phyloP scores from a whole-genome alignment of 176 grass and related monocot species.

The barley (Hordeum vulgare) region DNA sequence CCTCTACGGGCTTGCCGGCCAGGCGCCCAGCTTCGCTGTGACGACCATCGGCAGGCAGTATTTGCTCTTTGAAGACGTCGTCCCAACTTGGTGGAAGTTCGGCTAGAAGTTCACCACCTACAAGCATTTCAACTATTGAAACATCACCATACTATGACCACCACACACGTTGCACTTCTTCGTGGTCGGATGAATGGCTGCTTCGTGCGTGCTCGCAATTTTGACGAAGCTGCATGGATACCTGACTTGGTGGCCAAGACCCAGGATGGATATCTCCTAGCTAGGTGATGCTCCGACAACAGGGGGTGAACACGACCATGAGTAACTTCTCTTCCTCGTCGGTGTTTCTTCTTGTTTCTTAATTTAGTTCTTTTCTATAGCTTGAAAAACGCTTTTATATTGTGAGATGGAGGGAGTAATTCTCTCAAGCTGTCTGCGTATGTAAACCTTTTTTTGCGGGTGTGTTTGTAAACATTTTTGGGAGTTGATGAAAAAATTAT shows the following conservation, averaged over 20 bases:
- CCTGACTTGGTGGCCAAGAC: not conserved
- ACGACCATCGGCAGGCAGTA: constrained; percentile 33
- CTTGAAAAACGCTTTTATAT: no score
- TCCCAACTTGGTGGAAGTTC: constrained; percentile 36
- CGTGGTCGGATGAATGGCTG: not conserved
- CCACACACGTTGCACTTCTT: not conserved
- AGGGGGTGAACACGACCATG: constrained; percentile 9
- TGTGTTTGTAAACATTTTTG: no score
- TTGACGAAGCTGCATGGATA: constrained; percentile 14
- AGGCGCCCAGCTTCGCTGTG: constrained; percentile 49
- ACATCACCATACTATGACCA: no score
- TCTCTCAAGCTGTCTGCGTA: no score
- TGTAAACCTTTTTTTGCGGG: no score
- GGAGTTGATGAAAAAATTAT: no score
- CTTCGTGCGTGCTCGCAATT: constrained; percentile 12
- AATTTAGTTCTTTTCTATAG: not conserved
- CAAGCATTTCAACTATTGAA: constrained; percentile 43
- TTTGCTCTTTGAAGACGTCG: constrained; percentile 24
- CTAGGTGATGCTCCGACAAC: constrained; percentile 17
- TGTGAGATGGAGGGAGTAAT: no score
- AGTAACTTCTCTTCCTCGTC: not conserved
- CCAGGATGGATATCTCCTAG: not conserved
- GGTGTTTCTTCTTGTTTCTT: not conserved
- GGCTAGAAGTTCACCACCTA: constrained; percentile 40
- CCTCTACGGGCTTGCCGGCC: constrained; percentile 8